Evolutionary conservation across 352 stramenopile genomes (phyloP), one percentile per base, ranked within the genome.

Genomic region (Detonula confervacea): DNA sequence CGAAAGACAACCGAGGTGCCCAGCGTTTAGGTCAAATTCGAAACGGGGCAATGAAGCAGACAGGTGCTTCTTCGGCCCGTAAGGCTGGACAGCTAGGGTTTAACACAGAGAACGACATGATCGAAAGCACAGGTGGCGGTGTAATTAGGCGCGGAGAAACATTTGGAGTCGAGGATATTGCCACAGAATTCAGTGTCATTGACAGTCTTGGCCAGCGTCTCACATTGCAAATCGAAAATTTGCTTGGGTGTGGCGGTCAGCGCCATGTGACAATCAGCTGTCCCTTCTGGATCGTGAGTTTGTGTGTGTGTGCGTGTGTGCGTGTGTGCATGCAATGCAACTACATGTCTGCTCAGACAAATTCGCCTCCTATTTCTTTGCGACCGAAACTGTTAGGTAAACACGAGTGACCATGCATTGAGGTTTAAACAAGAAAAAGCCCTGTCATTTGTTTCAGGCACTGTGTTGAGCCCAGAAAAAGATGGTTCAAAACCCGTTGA

Each of bases 361-460:
- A 29, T 44, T 44, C 11, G 29, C 11, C 11, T 7, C 42, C 12
- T 20, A 30, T 4, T 49, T 49, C 22, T 42, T 42, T 24, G 6
- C 11, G 7, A n/a, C n/a, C n/a, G n/a, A n/a, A n/a, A n/a, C n/a
- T 64, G 0, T 44, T 25, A 76, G 55, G 54, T 96, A 2, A 97
- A 97, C 65, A 96, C 91, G n/a, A 95, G 92, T 2, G 85, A 94
- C 68, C 93, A 95, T 60, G 67, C 86, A 2, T 77, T 96, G 35
- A 68, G 86, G 59, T 96, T 95, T 62, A 93, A 90, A 61, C 87
- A 95, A 83, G 90, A 95, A 67, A 93, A 92, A 51, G 65, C 80
- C 11, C 85, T 80, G 35, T 67, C 35, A 52, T 92, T 86, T 73
- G 84, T 92, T 22, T 80, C 75, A 64, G 90, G 90, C n/a, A 93